These are phyloP conservation scores for Tylopilus rubrobrunneus DNA, from an alignment of 768 basidiomycete species.

Conservation along the genomic window DNA sequence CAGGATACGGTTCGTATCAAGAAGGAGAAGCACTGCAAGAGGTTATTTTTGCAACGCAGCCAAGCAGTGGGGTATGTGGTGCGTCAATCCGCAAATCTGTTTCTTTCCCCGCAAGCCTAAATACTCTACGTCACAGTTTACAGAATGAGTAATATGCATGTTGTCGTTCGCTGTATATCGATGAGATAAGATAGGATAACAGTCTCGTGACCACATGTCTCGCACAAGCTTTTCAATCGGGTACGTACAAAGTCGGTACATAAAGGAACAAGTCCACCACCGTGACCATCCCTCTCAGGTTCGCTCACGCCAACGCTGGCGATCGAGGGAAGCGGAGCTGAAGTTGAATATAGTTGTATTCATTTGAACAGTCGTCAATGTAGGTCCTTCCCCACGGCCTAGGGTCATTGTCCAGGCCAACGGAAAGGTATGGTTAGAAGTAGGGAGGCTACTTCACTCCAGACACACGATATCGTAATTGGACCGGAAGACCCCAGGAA, in stretches of 20 bases:
- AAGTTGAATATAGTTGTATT: neutral
- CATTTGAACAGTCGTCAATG: neutral
- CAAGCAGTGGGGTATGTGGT: conserved; percentile 82
- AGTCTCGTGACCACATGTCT: neutral
- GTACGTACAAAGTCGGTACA: neutral
- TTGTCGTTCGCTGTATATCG: no score
- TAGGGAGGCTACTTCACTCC: neutral
- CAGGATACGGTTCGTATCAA: conserved; percentile 62
- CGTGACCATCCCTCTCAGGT: conserved; percentile 36
- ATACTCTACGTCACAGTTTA: conserved; percentile 17
- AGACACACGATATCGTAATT: conserved; percentile 76
- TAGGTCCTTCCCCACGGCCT: conserved; percentile 62
- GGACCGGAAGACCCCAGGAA: conserved; percentile 63
- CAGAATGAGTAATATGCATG: no score
- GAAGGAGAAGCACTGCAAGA: conserved; percentile 55
- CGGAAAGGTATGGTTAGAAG: conserved; percentile 45
- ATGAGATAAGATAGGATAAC: conserved; percentile 12
- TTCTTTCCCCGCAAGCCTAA: neutral
- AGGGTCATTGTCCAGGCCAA: conserved; percentile 61
- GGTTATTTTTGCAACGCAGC: conserved; percentile 79
- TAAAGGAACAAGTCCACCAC: neutral
- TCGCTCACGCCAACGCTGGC: conserved; percentile 55
- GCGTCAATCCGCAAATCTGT: conserved; percentile 27
- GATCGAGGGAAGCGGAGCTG: conserved; percentile 47
- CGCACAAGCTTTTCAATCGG: neutral